Conservation (phyloP, 306 rosid genomes). For the Medicago lupulina region DNA sequence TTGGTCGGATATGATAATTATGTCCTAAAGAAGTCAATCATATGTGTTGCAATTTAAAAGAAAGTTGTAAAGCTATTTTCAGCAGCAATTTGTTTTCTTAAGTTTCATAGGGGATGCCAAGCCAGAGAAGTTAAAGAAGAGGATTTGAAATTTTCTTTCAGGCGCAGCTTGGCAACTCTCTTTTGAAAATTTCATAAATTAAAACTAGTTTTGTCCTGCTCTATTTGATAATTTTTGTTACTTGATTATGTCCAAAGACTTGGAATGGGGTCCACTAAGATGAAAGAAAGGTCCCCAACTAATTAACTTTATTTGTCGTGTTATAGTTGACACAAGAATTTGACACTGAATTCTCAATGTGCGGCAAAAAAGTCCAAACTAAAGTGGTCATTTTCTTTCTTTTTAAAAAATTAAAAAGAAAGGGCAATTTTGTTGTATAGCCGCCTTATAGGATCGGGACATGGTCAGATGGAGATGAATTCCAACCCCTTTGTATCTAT, state of each 20-base stretch:
- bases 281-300: neutral
- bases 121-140: too few relatives aligned
- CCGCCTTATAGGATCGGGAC: conserved; percentile 1
- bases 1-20: too few relatives aligned
- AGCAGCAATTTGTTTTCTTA: too few relatives aligned
- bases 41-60: too few relatives aligned
- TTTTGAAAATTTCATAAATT: neutral
- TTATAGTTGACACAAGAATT: neutral
- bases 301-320: neutral
- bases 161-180: neutral
- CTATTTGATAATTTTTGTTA: neutral
- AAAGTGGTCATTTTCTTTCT: neutral
- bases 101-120: too few relatives aligned
- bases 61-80: too few relatives aligned
- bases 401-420: neutral
- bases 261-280: neutral
- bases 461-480: neutral
- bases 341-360: conserved; percentile 4
- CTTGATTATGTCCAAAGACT: neutral
- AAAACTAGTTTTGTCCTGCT: neutral
- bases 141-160: too few relatives aligned
- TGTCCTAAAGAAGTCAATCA: too few relatives aligned
- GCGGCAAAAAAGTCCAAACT: neutral
- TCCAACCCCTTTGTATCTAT: too few relatives aligned
- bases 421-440: neutral